Conservation (phyloP, 2,329 filamentous ascomycete genomes). For the Aplosporella prunicola region DNA sequence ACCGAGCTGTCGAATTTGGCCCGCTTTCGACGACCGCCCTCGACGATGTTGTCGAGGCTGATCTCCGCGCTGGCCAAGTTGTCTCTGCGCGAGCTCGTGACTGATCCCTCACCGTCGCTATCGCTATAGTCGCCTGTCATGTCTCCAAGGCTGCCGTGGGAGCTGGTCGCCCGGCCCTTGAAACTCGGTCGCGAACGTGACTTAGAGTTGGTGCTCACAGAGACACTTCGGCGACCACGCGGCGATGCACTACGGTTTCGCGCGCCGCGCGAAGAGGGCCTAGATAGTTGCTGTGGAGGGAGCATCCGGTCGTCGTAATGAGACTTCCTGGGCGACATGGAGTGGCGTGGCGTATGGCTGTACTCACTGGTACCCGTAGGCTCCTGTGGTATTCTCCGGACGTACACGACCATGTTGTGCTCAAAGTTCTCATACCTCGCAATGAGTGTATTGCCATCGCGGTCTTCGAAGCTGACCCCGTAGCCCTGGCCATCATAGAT, state of each 20-base stretch:
- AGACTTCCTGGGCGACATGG: slow-evolving; percentile 42
- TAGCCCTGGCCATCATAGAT: slow-evolving; percentile 58
- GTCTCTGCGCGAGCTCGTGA: slow-evolving; percentile 65
- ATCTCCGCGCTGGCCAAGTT: slow-evolving; percentile 92
- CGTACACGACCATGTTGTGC: slow-evolving; percentile 87
- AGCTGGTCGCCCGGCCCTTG: slow-evolving; percentile 58
- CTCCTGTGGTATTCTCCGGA: slow-evolving; percentile 63
- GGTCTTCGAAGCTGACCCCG: slow-evolving; percentile 92
- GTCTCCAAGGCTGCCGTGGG: slow-evolving; percentile 52
- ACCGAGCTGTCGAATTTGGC: slow-evolving; percentile 96
- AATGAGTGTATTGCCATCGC: slow-evolving; percentile 80
- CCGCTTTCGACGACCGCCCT: slow-evolving; percentile 88
- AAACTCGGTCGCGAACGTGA: slow-evolving; percentile 52
- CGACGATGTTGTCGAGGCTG: slow-evolving; percentile 95
- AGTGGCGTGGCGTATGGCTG: slow-evolving; percentile 39
- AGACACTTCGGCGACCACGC: slow-evolving; percentile 67
- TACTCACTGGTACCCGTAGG: slow-evolving; percentile 33
- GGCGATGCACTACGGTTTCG: slow-evolving; percentile 73
- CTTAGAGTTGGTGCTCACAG: slow-evolving; percentile 53
- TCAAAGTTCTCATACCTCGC: slow-evolving; percentile 92
- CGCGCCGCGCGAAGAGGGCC: slow-evolving; percentile 61
- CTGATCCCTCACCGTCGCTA: slow-evolving; percentile 70
- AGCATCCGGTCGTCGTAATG: slow-evolving; percentile 57
- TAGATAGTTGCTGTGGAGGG: slow-evolving; percentile 53
- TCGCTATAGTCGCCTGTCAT: slow-evolving; percentile 71